Evolutionary conservation across 2,329 filamentous ascomycete species (phyloP).

Genomic region (Cladobotryum mycophilum): DNA sequence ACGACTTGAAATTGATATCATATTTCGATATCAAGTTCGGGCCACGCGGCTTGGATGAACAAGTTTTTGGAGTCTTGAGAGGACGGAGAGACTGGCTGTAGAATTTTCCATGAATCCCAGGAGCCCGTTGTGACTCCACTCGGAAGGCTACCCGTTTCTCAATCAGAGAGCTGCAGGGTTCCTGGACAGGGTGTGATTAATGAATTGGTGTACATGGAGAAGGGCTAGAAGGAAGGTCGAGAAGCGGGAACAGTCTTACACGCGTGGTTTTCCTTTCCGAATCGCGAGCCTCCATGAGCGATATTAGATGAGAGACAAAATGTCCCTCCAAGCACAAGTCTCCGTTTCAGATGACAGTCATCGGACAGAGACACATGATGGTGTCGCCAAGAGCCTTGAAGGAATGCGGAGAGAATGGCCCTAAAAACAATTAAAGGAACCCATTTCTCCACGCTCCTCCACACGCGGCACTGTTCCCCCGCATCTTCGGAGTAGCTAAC

Average conservation of each 20-base stretch:
- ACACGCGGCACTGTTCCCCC: no score
- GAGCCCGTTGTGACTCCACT: conserved; percentile 2
- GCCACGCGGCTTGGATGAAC: no score
- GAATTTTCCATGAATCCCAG: conserved; percentile 22
- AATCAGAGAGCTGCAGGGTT: not conserved
- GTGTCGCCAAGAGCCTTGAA: conserved; percentile 3
- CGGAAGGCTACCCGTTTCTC: conserved; percentile 1
- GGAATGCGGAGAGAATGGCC: conserved; percentile 7
- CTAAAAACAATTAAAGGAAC: conserved; percentile 2
- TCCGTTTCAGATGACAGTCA: not conserved
- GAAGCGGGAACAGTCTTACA: no score
- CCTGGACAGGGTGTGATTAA: no score
- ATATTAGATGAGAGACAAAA: not conserved
- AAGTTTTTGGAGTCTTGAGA: conserved; percentile 5
- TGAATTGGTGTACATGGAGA: no score
- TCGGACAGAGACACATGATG: conserved; percentile 1
- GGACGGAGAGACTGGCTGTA: conserved; percentile 7
- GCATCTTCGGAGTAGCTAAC: no score
- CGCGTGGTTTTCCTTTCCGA: no score
- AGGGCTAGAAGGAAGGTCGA: no score
- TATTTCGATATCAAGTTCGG: no score
- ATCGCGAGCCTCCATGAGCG: no score
- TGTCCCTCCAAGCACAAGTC: conserved; percentile 4
- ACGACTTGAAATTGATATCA: no score
- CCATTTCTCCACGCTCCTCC: not conserved